A percentile compares a stretch with the other conserved stretches of the same genome.
Conservation (phyloP, 768 basidiomycete species). For the Hortiboletus campestris region DNA sequence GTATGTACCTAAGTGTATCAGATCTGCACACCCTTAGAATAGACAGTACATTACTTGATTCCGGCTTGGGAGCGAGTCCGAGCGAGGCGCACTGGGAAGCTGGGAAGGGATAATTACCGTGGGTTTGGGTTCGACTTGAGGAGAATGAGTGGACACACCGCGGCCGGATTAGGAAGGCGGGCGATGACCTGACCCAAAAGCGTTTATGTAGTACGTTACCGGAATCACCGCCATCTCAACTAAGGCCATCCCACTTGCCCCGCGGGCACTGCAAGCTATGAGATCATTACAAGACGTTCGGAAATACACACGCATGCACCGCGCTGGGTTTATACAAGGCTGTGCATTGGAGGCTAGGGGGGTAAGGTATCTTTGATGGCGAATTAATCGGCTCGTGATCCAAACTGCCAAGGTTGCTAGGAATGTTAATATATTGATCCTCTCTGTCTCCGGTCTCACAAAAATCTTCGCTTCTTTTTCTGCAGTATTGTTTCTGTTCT, state of each 20-base stretch:
- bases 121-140: too few relatives aligned
- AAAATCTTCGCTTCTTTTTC: background rate
- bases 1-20: too few relatives aligned
- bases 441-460: background rate
- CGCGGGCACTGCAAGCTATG: constrained; percentile 2
- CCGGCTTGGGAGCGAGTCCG: too few relatives aligned
- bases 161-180: too few relatives aligned
- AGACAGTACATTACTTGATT: too few relatives aligned
- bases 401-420: constrained; percentile 20
- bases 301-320: background rate
- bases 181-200: too few relatives aligned
- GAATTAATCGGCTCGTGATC: constrained; percentile 17
- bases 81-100: too few relatives aligned
- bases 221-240: background rate
- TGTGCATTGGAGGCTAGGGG: constrained; percentile 8
- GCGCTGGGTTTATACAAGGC: constrained; percentile 1
- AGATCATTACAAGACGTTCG: background rate
- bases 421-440: constrained; percentile 14
- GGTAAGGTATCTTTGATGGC: constrained; percentile 10
- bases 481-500: background rate
- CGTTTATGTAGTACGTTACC: too few relatives aligned
- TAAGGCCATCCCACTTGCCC: background rate
- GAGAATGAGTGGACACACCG: too few relatives aligned
- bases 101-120: too few relatives aligned
- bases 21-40: too few relatives aligned